Evolutionary conservation across 768 basidiomycete species (phyloP).

Genomic region (Agaricus sinodeliciosus): DNA sequence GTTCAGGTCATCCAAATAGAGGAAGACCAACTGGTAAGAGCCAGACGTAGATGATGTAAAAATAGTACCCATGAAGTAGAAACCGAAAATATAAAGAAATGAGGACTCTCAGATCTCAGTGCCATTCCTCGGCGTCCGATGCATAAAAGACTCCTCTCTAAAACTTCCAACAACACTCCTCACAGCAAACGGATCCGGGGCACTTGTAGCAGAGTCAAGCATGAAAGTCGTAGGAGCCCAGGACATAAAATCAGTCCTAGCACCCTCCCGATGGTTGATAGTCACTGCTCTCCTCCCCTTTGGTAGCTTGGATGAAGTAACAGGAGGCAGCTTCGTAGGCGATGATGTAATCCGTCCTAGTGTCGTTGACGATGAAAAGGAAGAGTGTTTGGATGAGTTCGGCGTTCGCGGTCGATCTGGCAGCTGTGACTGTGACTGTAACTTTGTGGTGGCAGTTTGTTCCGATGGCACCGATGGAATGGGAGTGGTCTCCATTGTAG

Average conservation of each 20-base stretch:
- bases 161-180: constrained; percentile 21
- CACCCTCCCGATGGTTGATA: background rate
- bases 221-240: constrained; percentile 24
- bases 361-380: background rate
- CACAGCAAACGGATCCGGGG: constrained; percentile 23
- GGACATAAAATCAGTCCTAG: background rate
- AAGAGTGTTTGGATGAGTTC: background rate
- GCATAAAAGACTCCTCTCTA: constrained; percentile 28
- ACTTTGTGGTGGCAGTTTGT: background rate
- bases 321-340: constrained; percentile 10
- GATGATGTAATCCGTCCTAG: background rate
- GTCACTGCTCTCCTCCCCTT: background rate
- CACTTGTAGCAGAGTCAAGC: constrained; percentile 16
- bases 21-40: background rate
- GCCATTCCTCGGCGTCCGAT: constrained; percentile 14
- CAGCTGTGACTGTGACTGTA: background rate
- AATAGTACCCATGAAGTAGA: no score
- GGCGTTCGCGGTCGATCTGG: background rate
- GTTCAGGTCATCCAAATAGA: no score
- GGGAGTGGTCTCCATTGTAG: background rate
- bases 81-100: background rate
- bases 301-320: constrained; percentile 14
- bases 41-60: background rate
- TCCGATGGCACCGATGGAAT: background rate
- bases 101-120: constrained; percentile 6